These are phyloP conservation scores for Microbotryum silenes-acaulis DNA, from an alignment of 1,284 basidiomycete species.

Conservation along the genomic window DNA sequence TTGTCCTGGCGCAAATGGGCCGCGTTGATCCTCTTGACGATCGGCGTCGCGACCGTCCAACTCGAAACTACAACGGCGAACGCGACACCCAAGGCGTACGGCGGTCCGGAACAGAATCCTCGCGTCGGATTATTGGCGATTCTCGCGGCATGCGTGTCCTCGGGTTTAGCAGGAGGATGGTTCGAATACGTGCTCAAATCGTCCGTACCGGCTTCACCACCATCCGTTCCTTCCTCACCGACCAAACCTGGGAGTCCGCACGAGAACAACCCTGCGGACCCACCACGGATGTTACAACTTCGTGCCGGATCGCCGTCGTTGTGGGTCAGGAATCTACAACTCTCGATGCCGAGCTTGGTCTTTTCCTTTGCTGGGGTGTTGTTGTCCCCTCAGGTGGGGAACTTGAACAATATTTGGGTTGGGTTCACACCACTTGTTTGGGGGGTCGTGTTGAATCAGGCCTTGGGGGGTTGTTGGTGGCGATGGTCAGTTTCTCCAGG, in stretches of 20 bases:
- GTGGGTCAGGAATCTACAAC: slow-evolving; percentile 32
- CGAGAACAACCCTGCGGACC: not conserved
- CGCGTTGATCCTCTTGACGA: slow-evolving; percentile 30
- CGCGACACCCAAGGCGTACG: not conserved
- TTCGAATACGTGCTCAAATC: slow-evolving; percentile 30
- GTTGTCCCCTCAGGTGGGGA: slow-evolving; percentile 1
- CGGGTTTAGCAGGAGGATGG: slow-evolving; percentile 33
- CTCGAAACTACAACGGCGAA: slow-evolving; percentile 8
- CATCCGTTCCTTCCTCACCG: slow-evolving; percentile 2
- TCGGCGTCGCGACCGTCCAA: slow-evolving; percentile 31
- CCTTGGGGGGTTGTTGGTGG: slow-evolving; percentile 34
- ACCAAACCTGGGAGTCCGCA: not conserved
- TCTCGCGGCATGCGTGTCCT: slow-evolving; percentile 30
- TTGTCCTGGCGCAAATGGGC: slow-evolving; percentile 28
- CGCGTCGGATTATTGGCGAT: slow-evolving; percentile 30
- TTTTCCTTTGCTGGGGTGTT: slow-evolving; percentile 28
- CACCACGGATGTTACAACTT: not conserved
- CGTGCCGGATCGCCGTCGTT: slow-evolving; percentile 13
- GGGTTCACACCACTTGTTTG: slow-evolving; percentile 30
- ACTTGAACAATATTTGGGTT: not conserved
- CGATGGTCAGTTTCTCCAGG: slow-evolving; percentile 14
- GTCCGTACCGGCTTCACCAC: not conserved
- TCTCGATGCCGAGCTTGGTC: slow-evolving; percentile 30
- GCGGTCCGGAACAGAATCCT: slow-evolving; percentile 8
- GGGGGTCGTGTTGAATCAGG: slow-evolving; percentile 34